Percentiles rank a stretch among this genome's conserved stretches.
phyloP scores from a whole-genome alignment of 2,329 filamentous ascomycete species.

The Epichloe uncinata region DNA sequence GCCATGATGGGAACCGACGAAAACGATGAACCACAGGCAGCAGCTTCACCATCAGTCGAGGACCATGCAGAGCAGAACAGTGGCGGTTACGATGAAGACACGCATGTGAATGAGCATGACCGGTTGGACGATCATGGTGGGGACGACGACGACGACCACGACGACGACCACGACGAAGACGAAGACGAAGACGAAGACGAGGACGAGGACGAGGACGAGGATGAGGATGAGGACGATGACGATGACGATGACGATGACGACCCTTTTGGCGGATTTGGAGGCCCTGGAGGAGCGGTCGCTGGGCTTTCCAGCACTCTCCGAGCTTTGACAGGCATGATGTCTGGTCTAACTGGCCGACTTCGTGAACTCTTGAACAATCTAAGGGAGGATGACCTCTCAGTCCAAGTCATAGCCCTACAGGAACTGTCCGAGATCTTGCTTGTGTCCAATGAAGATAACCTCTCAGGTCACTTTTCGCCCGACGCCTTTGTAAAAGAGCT shows the following conservation, averaged over 20 bases:
- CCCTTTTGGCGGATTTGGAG: constrained; percentile 56
- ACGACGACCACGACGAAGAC: constrained; percentile 15
- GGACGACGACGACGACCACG: constrained; percentile 21
- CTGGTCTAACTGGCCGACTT: constrained; percentile 65
- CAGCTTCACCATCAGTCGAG: constrained; percentile 26
- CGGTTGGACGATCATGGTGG: constrained; percentile 19
- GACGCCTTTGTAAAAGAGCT: constrained; percentile 94
- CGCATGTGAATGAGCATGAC: constrained; percentile 21
- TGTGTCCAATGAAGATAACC: constrained; percentile 91
- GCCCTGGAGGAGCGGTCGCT: constrained; percentile 46
- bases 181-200: constrained; percentile 17
- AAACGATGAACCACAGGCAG: constrained; percentile 27
- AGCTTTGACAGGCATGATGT: constrained; percentile 85
- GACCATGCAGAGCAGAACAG: constrained; percentile 26
- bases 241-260: constrained; percentile 56
- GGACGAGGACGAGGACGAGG: constrained; percentile 8
- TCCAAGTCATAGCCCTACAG: constrained; percentile 84
- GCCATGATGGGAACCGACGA: constrained; percentile 59
- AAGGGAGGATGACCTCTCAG: constrained; percentile 71
- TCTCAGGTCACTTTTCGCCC: constrained; percentile 87
- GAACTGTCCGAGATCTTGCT: constrained; percentile 87
- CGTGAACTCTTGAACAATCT: constrained; percentile 65
- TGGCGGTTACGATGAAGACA: constrained; percentile 18
- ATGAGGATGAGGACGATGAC: constrained; percentile 41
- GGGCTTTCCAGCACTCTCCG: constrained; percentile 69